Base-by-base conservation (phyloP, 768 basidiomycete species). In the Kwoniella europaea region DNA sequence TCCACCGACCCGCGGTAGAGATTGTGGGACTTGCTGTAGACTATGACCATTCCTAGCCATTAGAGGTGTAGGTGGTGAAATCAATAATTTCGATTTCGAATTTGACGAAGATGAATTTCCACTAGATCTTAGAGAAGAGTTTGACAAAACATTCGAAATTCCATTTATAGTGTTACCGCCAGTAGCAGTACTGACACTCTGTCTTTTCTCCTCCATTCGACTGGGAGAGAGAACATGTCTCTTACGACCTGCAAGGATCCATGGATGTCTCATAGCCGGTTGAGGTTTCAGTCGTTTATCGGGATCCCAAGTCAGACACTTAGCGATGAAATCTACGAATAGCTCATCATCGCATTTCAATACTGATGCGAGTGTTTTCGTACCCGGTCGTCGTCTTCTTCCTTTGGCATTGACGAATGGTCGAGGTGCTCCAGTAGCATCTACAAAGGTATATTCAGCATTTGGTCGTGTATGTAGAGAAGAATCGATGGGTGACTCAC, bases 221-320 rank as follows among this genome's bases (percentile, higher is more conserved):
- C 60, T 43, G n/a, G 60, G 46, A 1, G 35, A 35, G 35, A 35
- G 35, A 15, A 57, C 63, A 41, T 64, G 44, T 22, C 63, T 63
- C 22, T 60, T 70, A 7, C 55, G 27, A 6, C 63, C 89, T 27
- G 89, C 88, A 20, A 90, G 86, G 69, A 97, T 87, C 85, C 94
- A 98, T 12, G 92, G 91, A 84, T 98, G 96, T 24, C 94, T 89
- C 86, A 98, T 83, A 0, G 96, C 96, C 10, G 91, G 88, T 76
- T 94, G 91, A 4, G 96, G 96, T 83, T 97, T 98, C 81, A 99
- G 88, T 42, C 97, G 89, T 62, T 92, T 89, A 77, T 98, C 96
- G 10, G 97, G 97, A 85, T 99, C 97, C 95, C 95, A 99, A 35
- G 92, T 88, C n/a, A 99, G 87, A 84, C 97, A 99, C 82, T 96